Evolutionary conservation across 2,329 filamentous ascomycete species (phyloP).

Genomic region (Leptosphaerulina australis): DNA sequence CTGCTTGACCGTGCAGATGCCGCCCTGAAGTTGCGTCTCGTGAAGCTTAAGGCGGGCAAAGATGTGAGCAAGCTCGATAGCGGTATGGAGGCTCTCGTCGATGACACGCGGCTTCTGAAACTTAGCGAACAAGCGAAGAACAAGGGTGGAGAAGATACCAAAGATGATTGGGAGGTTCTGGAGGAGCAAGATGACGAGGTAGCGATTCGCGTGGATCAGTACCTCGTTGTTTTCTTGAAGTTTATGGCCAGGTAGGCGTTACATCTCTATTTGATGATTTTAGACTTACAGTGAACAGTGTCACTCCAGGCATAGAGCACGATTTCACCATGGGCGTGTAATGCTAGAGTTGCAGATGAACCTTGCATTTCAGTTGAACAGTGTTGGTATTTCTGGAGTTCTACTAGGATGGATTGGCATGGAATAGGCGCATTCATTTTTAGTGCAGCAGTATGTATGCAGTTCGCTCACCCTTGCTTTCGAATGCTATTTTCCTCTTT

Average conservation of each 20-base stretch:
- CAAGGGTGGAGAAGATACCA: conserved; percentile 50
- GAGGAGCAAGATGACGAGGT: conserved; percentile 72
- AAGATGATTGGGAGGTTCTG: conserved; percentile 67
- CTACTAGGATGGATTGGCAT: not conserved
- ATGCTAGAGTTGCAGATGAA: conserved; percentile 22
- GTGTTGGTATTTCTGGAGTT: not conserved
- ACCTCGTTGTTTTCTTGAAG: conserved; percentile 85
- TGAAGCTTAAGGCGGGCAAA: conserved; percentile 74
- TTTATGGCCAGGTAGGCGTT: conserved; percentile 60
- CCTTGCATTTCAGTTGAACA: not conserved
- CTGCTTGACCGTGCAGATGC: conserved; percentile 94
- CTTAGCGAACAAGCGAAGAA: conserved; percentile 59
- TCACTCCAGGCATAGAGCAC: conserved; percentile 96
- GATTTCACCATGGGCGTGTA: conserved; percentile 96
- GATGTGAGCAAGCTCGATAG: conserved; percentile 58
- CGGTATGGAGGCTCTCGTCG: conserved; percentile 85
- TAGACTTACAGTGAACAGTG: conserved; percentile 69
- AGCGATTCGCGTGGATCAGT: conserved; percentile 86
- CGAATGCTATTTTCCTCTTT: not conserved
- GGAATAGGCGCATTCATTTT: conserved; percentile 3
- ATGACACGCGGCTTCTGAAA: conserved; percentile 71
- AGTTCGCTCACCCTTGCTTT: not conserved
- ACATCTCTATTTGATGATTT: conserved; percentile 49
- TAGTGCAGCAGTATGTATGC: not conserved
- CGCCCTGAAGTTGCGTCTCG: conserved; percentile 83